phyloP scores from a whole-genome alignment of 2,329 filamentous ascomycete species.

The Botrytis squamosa region DNA sequence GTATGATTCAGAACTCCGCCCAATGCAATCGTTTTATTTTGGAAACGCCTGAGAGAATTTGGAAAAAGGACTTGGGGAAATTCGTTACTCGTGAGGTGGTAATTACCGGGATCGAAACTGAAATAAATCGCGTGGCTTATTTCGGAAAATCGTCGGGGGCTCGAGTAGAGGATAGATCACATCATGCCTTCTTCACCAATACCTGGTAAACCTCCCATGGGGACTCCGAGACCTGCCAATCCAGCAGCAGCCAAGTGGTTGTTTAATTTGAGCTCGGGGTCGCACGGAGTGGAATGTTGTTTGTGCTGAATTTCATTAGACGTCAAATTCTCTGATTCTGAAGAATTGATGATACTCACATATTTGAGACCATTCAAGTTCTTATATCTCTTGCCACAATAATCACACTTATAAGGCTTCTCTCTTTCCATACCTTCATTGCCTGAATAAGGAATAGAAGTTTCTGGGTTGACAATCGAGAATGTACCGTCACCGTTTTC shows the following conservation, averaged over 20 bases:
- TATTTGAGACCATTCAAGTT: conserved; percentile 99
- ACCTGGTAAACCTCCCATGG: conserved; percentile 49
- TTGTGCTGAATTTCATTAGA: conserved; percentile 58
- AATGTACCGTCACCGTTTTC: conserved; percentile 97
- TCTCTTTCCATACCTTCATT: conserved; percentile 99
- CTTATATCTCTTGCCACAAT: conserved; percentile 98
- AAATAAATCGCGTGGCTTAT: conserved; percentile 9
- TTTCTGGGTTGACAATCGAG: conserved; percentile 96
- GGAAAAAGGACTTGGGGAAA: conserved; percentile 2
- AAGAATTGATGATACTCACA: conserved; percentile 46
- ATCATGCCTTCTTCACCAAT: conserved; percentile 54
- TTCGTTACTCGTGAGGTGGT: conserved; percentile 13
- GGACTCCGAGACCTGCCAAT: conserved; percentile 36
- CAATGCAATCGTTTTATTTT: conserved; percentile 31
- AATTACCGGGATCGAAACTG: conserved; percentile 18
- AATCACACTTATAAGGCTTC: conserved; percentile 96
- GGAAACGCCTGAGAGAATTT: conserved; percentile 14
- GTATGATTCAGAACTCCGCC: conserved; percentile 35
- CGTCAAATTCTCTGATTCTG: conserved; percentile 25
- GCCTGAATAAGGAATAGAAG: conserved; percentile 88
- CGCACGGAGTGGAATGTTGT: conserved; percentile 83
- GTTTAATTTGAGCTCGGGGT: conserved; percentile 68
- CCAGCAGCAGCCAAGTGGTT: conserved; percentile 38
- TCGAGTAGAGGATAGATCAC: conserved; percentile 22
- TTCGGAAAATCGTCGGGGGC: conserved; percentile 15